A percentile compares a stretch with the other conserved stretches of the same genome.
phyloP scores from a whole-genome alignment of 2,329 filamentous ascomycete genomes.

The Hirsutella minnesotensis region DNA sequence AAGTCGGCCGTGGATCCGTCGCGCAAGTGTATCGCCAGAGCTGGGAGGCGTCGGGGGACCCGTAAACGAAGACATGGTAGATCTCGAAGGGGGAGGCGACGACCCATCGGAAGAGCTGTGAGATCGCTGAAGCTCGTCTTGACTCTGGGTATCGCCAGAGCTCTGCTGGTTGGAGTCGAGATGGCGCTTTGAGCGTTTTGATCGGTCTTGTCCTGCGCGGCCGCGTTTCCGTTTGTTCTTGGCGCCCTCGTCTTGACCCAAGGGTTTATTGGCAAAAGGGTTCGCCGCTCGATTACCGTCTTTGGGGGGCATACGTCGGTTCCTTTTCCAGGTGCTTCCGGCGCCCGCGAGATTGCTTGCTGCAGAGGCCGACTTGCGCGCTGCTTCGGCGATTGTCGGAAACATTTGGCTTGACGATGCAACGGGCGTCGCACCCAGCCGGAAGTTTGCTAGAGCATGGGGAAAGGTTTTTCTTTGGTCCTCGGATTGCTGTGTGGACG shows the following conservation, averaged over 20 bases:
- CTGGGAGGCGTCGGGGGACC: constrained; percentile 6
- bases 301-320: constrained; percentile 13
- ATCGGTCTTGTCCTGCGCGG: constrained; percentile 5
- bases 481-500: not conserved
- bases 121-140: constrained; percentile 3
- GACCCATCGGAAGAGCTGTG: constrained; percentile 6
- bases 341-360: constrained; percentile 23
- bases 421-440: constrained; percentile 27
- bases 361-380: constrained; percentile 19
- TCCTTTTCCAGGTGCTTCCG: constrained; percentile 11
- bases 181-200: constrained; percentile 3
- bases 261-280: constrained; percentile 8
- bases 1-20: constrained; percentile 39
- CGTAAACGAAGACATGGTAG: constrained; percentile 9
- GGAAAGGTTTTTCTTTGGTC: constrained; percentile 5
- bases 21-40: constrained; percentile 29
- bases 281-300: constrained; percentile 9
- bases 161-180: constrained; percentile 4
- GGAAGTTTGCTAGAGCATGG: constrained; percentile 20
- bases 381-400: constrained; percentile 22
- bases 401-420: constrained; percentile 29
- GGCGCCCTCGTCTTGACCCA: constrained; percentile 13
- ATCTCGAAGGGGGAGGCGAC: constrained; percentile 12
- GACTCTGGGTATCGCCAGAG: not conserved
- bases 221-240: constrained; percentile 10